A percentile compares a stretch with the other conserved stretches of the same genome.
phyloP scores from a whole-genome alignment of 2,329 filamentous ascomycete genomes.

The Diaporthe sp. region DNA sequence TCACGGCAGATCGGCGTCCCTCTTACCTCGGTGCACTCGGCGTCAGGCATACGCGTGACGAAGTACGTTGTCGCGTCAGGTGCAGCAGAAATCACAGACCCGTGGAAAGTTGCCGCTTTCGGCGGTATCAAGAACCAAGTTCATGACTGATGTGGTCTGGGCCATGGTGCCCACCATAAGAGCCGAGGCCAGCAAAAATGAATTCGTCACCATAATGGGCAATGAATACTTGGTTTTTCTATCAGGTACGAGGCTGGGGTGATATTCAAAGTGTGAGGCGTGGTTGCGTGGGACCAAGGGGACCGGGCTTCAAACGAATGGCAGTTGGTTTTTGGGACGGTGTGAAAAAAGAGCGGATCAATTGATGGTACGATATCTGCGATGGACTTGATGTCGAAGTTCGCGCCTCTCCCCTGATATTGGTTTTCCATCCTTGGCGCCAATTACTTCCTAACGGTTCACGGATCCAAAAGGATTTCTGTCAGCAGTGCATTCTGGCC shows the following conservation, averaged over 20 bases:
- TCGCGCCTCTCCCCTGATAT: too few relatives aligned
- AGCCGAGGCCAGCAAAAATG: neutral
- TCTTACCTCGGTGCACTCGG: conserved; percentile 4
- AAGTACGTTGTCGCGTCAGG: conserved; percentile 30
- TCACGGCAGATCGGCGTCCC: neutral
- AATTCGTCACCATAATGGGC: neutral
- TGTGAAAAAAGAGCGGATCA: too few relatives aligned
- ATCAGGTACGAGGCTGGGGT: too few relatives aligned
- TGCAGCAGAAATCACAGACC: conserved; percentile 30
- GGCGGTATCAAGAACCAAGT: conserved; percentile 27
- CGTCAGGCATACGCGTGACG: conserved; percentile 1
- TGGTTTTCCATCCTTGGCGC: too few relatives aligned
- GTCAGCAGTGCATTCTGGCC: too few relatives aligned
- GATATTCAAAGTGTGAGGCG: neutral
- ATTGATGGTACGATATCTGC: too few relatives aligned
- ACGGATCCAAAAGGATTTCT: too few relatives aligned
- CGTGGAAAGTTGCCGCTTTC: conserved; percentile 17
- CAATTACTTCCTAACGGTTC: too few relatives aligned
- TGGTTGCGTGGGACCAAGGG: too few relatives aligned
- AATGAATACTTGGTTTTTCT: neutral
- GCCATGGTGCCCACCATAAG: neutral
- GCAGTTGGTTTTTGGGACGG: neutral
- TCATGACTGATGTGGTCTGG: conserved; percentile 33
- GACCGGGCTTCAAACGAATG: neutral
- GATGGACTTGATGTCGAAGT: too few relatives aligned